Evolutionary conservation across 2,329 filamentous ascomycete species (phyloP).

Genomic region (Knufia petricola): DNA sequence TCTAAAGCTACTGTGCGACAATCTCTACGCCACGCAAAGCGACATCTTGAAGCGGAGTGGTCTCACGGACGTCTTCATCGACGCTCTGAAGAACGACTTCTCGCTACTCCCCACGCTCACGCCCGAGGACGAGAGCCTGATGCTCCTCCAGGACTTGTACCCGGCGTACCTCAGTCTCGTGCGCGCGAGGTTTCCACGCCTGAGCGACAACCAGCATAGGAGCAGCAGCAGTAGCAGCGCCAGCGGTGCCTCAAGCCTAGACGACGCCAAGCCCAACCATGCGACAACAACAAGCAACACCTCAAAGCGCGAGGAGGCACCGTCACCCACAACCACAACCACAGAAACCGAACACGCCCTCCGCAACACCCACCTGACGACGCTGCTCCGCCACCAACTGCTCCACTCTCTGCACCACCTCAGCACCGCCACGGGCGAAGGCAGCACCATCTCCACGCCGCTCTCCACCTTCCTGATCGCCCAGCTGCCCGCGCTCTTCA

Average conservation of each 20-base stretch:
- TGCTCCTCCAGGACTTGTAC: constrained; percentile 57
- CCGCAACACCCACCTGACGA: constrained; percentile 38
- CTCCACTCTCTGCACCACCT: constrained; percentile 35
- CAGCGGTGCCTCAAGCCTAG: no score
- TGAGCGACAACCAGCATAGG: no score
- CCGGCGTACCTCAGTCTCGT: constrained; percentile 53
- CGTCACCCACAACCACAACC: constrained; percentile 3
- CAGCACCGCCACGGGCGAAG: constrained; percentile 34
- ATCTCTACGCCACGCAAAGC: constrained; percentile 24
- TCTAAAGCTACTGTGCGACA: constrained; percentile 28
- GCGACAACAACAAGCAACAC: neutral
- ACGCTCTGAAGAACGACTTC: constrained; percentile 52
- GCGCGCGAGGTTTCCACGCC: constrained; percentile 28
- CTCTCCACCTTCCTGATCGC: constrained; percentile 41
- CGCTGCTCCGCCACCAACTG: constrained; percentile 34
- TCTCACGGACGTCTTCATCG: constrained; percentile 37
- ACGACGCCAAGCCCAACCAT: no score
- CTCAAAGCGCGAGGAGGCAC: neutral
- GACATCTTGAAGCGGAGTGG: constrained; percentile 34
- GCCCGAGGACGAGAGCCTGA: constrained; percentile 58
- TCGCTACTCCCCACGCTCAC: constrained; percentile 68
- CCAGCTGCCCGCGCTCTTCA: constrained; percentile 24
- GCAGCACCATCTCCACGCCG: constrained; percentile 34
- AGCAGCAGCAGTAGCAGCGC: no score
- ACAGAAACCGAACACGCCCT: constrained; percentile 26